Base-by-base conservation (phyloP, 768 basidiomycete species). In the Russula compacta region DNA sequence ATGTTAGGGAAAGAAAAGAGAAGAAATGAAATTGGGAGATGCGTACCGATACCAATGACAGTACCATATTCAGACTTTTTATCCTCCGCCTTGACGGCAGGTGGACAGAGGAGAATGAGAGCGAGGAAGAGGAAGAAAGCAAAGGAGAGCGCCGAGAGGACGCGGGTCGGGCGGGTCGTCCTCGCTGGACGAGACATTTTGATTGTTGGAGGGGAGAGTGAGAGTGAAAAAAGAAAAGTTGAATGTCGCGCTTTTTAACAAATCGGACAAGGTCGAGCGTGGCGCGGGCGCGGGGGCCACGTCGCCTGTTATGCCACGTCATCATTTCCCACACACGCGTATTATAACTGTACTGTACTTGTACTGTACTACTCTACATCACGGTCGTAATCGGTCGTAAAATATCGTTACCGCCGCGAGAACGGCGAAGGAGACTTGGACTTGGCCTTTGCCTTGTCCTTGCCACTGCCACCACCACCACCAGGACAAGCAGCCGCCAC, bases 11-110 rank as follows among this genome's bases (percentile, higher is more conserved):
- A 15, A 17, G 17, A 15, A 19, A 17, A 6, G 39, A 44, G 56
- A 32, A 56, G 6, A 43, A 36, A 7, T 7, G 47, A 56, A 4
- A 1, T 14, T n/a, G 12, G 10, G 15, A 24, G 12, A 11, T 1
- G 70, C 85, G 51, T 66, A 90, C 87, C 89, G 71, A 92, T 91
- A 82, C 91, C 94, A 72, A 95, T 95, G 42, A 95, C 92, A 40
- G 89, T 88, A 59, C 94, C 93, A 73, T 89, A 94, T 69, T 94
- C 89, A 35, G 85, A 76, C 66, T 81, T 81, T 67, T 75, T 76
- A 65, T 73, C 86, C 66, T 87, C 83, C 48, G 90, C 92, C 53
- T 73, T 76, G 57, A 79, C 81, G 36, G 78, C 77, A 42, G 81
- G 76, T 17, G 89, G 86, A 69, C 81, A 84, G 65, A 92, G 76